Percentiles rank a stretch among this genome's conserved stretches.
Evolutionary conservation across 495 filamentous ascomycete genomes (phyloP).

Genomic region (Penicillium crystallinum): DNA sequence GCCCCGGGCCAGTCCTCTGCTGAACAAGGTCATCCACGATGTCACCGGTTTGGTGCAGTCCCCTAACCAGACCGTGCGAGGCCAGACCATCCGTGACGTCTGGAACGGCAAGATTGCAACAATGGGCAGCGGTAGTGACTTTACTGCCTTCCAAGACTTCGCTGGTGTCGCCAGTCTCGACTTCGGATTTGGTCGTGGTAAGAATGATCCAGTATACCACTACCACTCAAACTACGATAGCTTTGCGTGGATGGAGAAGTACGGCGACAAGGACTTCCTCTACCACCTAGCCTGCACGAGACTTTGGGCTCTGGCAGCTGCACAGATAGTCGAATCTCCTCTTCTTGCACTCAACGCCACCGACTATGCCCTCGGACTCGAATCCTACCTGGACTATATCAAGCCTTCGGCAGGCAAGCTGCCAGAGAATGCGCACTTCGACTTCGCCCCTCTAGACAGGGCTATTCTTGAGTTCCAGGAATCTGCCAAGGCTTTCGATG

Average conservation of each 20-base stretch:
- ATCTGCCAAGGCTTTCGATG: constrained; percentile 49
- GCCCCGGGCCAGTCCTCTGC: constrained; percentile 59
- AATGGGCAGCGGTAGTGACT: constrained; percentile 69
- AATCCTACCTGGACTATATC: constrained; percentile 48
- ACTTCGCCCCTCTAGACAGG: constrained; percentile 43
- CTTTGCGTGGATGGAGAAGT: constrained; percentile 70
- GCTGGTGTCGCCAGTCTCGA: constrained; percentile 63
- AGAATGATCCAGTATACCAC: constrained; percentile 56
- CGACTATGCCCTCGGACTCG: constrained; percentile 42
- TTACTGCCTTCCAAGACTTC: constrained; percentile 70
- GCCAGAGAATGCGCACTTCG: constrained; percentile 22
- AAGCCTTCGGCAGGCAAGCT: constrained; percentile 40
- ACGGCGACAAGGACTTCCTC: constrained; percentile 55
- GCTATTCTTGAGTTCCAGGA: constrained; percentile 45
- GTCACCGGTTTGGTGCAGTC: constrained; percentile 66
- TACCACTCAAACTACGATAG: constrained; percentile 78
- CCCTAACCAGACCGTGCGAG: constrained; percentile 62
- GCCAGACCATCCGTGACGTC: constrained; percentile 62
- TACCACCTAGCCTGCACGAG: constrained; percentile 59
- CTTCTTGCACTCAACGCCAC: constrained; percentile 44
- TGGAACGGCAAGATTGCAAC: constrained; percentile 58
- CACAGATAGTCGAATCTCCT: constrained; percentile 43
- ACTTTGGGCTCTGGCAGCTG: constrained; percentile 49
- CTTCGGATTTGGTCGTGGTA: constrained; percentile 48
- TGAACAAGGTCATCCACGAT: constrained; percentile 70